These are phyloP conservation scores for Candida qinlingensis DNA, from an alignment of 805 yeast genomes.

Conservation along the genomic window DNA sequence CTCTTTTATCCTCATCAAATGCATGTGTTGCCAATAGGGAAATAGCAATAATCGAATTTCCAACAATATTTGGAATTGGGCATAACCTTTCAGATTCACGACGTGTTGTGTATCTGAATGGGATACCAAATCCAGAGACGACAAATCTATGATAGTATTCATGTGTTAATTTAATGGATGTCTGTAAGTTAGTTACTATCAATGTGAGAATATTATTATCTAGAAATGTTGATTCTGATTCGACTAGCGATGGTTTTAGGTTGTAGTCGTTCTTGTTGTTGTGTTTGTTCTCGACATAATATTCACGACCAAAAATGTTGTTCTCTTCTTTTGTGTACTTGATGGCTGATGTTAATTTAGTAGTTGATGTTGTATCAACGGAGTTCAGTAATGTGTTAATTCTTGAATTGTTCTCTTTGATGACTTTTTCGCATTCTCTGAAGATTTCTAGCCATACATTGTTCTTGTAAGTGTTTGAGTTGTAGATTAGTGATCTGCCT, in stretches of 20 bases:
- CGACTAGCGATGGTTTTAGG: slow-evolving; percentile 4
- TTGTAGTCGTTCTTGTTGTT: slow-evolving; percentile 12
- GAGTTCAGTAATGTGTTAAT: slow-evolving; percentile 25
- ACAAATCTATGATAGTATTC: slow-evolving; percentile 17
- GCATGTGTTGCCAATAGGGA: slow-evolving; percentile 56
- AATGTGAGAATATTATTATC: slow-evolving; percentile 16
- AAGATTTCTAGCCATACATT: slow-evolving; percentile 55
- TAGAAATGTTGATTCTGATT: slow-evolving; percentile 11
- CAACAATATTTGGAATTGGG: slow-evolving; percentile 58
- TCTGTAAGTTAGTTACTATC: slow-evolving; percentile 9
- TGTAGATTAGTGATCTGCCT: slow-evolving; percentile 49
- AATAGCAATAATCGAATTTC: slow-evolving; percentile 59
- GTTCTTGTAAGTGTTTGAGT: slow-evolving; percentile 39
- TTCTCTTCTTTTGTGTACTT: slow-evolving; percentile 12
- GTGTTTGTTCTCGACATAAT: slow-evolving; percentile 14
- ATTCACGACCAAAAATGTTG: slow-evolving; percentile 32
- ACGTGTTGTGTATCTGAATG: slow-evolving; percentile 23
- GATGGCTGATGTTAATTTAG: not conserved
- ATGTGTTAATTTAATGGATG: slow-evolving; percentile 4
- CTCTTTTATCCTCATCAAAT: slow-evolving; percentile 56
- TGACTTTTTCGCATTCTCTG: slow-evolving; percentile 52
- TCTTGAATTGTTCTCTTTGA: slow-evolving; percentile 42
- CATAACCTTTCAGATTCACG: slow-evolving; percentile 56
- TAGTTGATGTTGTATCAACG: not conserved
- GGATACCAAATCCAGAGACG: slow-evolving; percentile 24